Evolutionary conservation across 129 eudicot genomes (phyloP), one percentile per base, ranked within the genome.

Genomic region (Ambrosia artemisiifolia): DNA sequence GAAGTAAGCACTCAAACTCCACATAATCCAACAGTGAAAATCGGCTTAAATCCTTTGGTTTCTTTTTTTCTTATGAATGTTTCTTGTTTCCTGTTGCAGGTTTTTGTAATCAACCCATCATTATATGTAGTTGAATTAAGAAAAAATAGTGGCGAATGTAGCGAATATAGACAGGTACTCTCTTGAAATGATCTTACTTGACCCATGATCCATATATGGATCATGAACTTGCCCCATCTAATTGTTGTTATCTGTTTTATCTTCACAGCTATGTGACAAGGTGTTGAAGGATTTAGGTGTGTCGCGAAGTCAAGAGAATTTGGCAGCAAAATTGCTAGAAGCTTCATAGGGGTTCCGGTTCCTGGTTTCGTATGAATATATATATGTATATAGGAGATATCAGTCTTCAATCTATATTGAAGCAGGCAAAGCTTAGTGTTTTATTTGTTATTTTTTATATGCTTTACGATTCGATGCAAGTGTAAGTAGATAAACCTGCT

Each of bases 81-180:
- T 5, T 78, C 19, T 9, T 33, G 13, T 18, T 64, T 47, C 28
- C 57, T 54, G 2, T 67, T 69, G 73, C 91, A 95, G 99, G 96
- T 95, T 49, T 90, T 85, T 75, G 96, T 90, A 83, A 86, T 95
- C 70, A 95, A 86, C 72, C 85, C 89, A 19, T 82, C 88, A 28
- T 66, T 95, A 69, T 84, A 86, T 28, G 99, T 95, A 14, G 99
- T 95, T 70, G 99, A 95, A 74, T 75, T 95, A 72, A 83, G 88
- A 65, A 95, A 95, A 86, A 76, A 83, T 2, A 71, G 64, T 20
- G 99, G 99, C 62, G 99, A 95, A 77, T 46, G 85, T 49, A 69
- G 79, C 55, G 75, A 83, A 46, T 95, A 95, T 70, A 89, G 96
- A 85, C 86, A 94, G 93, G 97, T 91, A 73, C 28, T 24, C 17